Evolutionary conservation across 2,329 filamentous ascomycete species (phyloP).

Genomic region (Xylaria arbuscula): DNA sequence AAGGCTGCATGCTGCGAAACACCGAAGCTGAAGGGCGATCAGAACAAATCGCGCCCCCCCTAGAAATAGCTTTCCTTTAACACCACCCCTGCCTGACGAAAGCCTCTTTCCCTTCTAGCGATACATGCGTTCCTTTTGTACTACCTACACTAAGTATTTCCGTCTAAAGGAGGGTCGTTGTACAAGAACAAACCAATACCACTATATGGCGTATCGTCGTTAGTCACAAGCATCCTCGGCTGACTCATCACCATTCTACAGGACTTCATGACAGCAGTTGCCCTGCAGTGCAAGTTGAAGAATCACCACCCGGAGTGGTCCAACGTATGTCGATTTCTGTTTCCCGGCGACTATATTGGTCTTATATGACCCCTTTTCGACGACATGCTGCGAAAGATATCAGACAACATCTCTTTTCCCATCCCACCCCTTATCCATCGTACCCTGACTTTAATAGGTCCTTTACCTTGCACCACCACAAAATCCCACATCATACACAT

Average conservation of each 20-base stretch:
- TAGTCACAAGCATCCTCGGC: slow-evolving; percentile 26
- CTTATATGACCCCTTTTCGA: slow-evolving; percentile 20
- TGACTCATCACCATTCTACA: slow-evolving; percentile 49
- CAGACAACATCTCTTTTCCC: neutral
- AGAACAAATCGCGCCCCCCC: slow-evolving; percentile 9
- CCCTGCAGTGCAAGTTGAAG: slow-evolving; percentile 72
- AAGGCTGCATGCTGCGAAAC: slow-evolving; percentile 34
- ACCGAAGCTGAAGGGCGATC: slow-evolving; percentile 28
- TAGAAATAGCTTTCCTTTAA: neutral
- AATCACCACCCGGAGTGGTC: slow-evolving; percentile 83
- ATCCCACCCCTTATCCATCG: neutral
- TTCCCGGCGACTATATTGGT: neutral
- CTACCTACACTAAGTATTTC: neutral
- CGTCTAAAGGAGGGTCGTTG: slow-evolving; percentile 8
- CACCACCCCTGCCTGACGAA: neutral
- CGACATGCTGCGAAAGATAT: slow-evolving; percentile 28
- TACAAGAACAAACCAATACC: slow-evolving; percentile 4
- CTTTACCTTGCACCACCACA: neutral
- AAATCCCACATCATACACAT: neutral
- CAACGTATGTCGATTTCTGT: slow-evolving; percentile 62
- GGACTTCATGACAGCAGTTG: slow-evolving; percentile 81
- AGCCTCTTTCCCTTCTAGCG: slow-evolving; percentile 3
- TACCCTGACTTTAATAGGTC: neutral
- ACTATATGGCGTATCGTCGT: neutral
- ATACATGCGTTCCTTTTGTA: slow-evolving; percentile 4